A percentile compares a stretch with the other conserved stretches of the same genome.
Evolutionary conservation across 2,329 filamentous ascomycete species (phyloP).

Genomic region (Colletotrichum simmondsii): DNA sequence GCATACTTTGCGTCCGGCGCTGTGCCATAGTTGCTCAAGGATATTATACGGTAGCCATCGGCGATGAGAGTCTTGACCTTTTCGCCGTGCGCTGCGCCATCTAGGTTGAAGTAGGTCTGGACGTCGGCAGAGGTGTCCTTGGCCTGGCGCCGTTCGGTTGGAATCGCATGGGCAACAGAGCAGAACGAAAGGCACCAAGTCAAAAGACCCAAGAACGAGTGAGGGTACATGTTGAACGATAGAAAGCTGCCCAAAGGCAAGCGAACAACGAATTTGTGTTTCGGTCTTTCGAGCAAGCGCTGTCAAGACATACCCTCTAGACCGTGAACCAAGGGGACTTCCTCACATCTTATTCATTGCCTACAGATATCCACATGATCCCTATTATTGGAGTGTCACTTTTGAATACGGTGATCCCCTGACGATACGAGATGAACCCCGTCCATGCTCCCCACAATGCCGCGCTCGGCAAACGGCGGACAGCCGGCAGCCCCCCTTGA

Average conservation of each 20-base stretch:
- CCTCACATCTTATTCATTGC: neutral
- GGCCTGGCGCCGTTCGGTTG: neutral
- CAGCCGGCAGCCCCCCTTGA: neutral
- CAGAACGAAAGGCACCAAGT: conserved; percentile 19
- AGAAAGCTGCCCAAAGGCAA: conserved; percentile 13
- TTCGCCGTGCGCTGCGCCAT: conserved; percentile 11
- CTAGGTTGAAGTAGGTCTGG: conserved; percentile 19
- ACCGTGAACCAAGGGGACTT: neutral
- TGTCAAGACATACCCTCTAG: neutral
- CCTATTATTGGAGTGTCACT: conserved; percentile 19
- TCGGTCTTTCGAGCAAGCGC: neutral
- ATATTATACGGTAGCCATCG: conserved; percentile 32
- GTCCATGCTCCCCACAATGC: conserved; percentile 20
- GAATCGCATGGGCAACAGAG: neutral
- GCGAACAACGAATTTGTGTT: too few relatives aligned
- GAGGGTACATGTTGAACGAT: conserved; percentile 14
- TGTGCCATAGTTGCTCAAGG: conserved; percentile 34
- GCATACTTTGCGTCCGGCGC: conserved; percentile 19
- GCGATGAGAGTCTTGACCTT: conserved; percentile 14
- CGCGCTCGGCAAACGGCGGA: conserved; percentile 10
- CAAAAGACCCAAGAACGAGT: conserved; percentile 17
- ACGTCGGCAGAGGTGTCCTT: conserved; percentile 3
- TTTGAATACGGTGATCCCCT: neutral
- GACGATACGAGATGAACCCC: conserved; percentile 28
- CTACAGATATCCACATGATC: neutral